Evolutionary conservation across 2,329 filamentous ascomycete genomes (phyloP), one percentile per base, ranked within the genome.

Genomic region (Hypoxylon sp.): DNA sequence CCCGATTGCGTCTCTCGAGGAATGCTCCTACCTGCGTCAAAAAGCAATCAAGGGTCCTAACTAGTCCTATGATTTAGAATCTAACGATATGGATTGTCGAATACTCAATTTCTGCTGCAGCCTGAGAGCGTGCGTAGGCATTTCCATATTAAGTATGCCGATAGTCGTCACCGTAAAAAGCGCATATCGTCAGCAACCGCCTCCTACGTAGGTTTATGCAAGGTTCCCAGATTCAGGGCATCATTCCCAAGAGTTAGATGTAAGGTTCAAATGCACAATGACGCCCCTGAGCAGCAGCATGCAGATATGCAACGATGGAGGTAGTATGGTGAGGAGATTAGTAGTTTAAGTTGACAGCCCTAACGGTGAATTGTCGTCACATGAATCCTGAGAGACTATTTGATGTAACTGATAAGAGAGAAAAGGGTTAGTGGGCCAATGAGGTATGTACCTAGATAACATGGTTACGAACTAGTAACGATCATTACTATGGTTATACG

Each of bases 111-210:
- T n/a, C n/a, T n/a, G 7, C 2, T 38, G 45, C 36, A 55, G 41
- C 1, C 17, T 19, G n/a, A 38, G n/a, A 13, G 46, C n/a, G 11
- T 25, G 50, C 7, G 13, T 17, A 63, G 36, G 38, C 4, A 32
- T 64, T 67, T 60, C 65, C 65, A 28, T 32, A 64, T 49, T 64
- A 41, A 51, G 60, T n/a, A 64, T 60, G 41, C 65, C 65, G 65
- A 51, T 17, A 51, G 30, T 13, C 38, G 49, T 25, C 21, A 13
- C 50, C 48, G 34, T 55, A 14, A 23, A 32, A 7, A 43, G 36
- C 32, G 43, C 21, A 34, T 25, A 21, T 53, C n/a, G 36, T 59
- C 45, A 36, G 19, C 25, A 38, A 41, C n/a, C 45, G 23, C 30
- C 50, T 13, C 57, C 38, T 34, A 17, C 32, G 23, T 50, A 23